These are phyloP conservation scores for Gaertneriomyces semiglobifer DNA, from an alignment of 192 early-diverging fungal species.

Conservation along the genomic window DNA sequence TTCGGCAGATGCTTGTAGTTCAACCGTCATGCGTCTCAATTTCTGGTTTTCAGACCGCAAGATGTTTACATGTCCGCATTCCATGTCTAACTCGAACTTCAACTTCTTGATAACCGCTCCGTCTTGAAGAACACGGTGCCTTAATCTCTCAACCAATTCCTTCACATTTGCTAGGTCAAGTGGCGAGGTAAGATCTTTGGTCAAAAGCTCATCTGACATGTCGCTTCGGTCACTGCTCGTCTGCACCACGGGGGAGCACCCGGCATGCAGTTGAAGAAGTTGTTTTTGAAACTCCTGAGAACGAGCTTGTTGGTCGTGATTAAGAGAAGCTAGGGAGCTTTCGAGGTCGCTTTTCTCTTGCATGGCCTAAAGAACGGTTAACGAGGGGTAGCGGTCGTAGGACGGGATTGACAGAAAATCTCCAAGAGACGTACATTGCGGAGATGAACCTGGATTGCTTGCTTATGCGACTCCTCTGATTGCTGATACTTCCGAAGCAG, in stretches of 20 bases:
- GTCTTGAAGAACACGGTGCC: constrained; percentile 22
- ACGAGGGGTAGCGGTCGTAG: background rate
- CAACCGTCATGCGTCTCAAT: constrained; percentile 32
- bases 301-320: constrained; percentile 19
- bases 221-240: background rate
- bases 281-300: constrained; percentile 29
- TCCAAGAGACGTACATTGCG: constrained; percentile 14
- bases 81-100: constrained; percentile 43
- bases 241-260: background rate
- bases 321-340: constrained; percentile 11
- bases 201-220: background rate
- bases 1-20: constrained; percentile 40
- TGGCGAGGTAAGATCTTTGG: background rate
- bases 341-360: constrained; percentile 25
- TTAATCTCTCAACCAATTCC: constrained; percentile 17
- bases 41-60: constrained; percentile 39
- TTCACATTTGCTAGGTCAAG: constrained; percentile 21
- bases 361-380: constrained; percentile 11
- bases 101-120: constrained; percentile 33
- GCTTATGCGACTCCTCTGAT: constrained; percentile 24
- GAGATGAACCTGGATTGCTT: constrained; percentile 33
- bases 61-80: constrained; percentile 40
- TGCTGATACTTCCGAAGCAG: constrained; percentile 23
- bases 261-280: constrained; percentile 1
- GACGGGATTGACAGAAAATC: background rate